Evolutionary conservation across 371 early-diverging fungal species (phyloP).

Genomic region (Dinochytrium kinnereticum): DNA sequence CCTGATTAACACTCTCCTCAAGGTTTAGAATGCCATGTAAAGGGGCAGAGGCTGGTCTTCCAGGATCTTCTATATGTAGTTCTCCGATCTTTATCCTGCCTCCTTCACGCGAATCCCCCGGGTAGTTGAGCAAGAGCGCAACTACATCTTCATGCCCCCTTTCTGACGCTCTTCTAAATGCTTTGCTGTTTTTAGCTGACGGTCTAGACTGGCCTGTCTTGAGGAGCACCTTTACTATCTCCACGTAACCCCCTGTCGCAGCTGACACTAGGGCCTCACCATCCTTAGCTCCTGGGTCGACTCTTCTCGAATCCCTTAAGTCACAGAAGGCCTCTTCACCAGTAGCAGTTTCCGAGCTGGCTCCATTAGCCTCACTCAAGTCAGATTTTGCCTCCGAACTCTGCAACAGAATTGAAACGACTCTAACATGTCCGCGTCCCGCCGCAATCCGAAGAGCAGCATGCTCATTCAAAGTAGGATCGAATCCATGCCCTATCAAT

Average conservation of each 20-base stretch:
- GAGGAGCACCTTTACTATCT: constrained; percentile 9
- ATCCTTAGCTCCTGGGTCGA: constrained; percentile 9
- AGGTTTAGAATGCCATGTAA: constrained; percentile 7
- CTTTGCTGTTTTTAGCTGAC: background rate
- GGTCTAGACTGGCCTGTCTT: background rate
- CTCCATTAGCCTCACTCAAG: background rate
- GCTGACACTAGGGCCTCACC: constrained; percentile 8
- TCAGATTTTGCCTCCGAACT: background rate
- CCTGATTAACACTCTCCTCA: background rate
- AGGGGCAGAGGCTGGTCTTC: too few species aligned
- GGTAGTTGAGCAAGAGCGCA: background rate
- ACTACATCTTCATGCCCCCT: background rate
- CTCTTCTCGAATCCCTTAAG: background rate
- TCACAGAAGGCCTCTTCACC: background rate
- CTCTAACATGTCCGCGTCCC: background rate
- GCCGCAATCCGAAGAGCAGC: background rate
- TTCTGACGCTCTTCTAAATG: background rate
- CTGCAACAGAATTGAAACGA: background rate
- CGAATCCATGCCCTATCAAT: background rate
- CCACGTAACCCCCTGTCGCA: background rate
- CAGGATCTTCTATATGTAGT: too few species aligned
- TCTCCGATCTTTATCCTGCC: too few species aligned
- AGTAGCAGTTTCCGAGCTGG: background rate
- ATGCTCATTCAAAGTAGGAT: background rate
- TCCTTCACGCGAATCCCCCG: constrained; percentile 9